A percentile compares a stretch with the other conserved stretches of the same genome.
Evolutionary conservation across 1,284 basidiomycete species (phyloP).

Genomic region (Malassezia globosa): DNA sequence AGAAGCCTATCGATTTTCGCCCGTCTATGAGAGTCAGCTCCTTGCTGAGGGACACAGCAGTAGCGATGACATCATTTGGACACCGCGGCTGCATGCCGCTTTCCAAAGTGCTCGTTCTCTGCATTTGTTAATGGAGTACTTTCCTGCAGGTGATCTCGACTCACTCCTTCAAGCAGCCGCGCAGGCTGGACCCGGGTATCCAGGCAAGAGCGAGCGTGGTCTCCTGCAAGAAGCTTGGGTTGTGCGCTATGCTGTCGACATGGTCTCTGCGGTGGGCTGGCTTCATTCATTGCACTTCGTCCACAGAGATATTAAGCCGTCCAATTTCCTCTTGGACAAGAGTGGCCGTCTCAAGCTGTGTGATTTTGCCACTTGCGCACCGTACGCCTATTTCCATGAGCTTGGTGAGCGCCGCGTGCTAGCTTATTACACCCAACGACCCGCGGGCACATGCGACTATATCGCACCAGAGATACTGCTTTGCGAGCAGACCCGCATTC

Average conservation of each 20-base stretch:
- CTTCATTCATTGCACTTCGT: constrained; percentile 35
- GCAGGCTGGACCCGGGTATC: constrained; percentile 23
- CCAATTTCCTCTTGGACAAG: constrained; percentile 39
- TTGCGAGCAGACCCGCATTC: constrained; percentile 32
- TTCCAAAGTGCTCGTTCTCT: constrained; percentile 39
- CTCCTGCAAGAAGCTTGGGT: constrained; percentile 35
- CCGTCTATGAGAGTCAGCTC: constrained; percentile 31
- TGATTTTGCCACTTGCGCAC: constrained; percentile 44
- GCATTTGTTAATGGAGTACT: constrained; percentile 44
- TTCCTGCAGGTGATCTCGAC: constrained; percentile 42
- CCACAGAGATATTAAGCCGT: constrained; percentile 44
- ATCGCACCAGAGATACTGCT: constrained; percentile 43
- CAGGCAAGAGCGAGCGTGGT: constrained; percentile 26
- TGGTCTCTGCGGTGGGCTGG: constrained; percentile 42
- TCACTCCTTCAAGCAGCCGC: constrained; percentile 35
- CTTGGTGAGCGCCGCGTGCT: constrained; percentile 22
- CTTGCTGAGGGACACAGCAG: constrained; percentile 17
- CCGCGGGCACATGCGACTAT: constrained; percentile 44
- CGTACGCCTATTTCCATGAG: constrained; percentile 29
- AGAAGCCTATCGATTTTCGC: constrained; percentile 33
- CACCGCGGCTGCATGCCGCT: constrained; percentile 35
- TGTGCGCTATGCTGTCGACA: constrained; percentile 34
- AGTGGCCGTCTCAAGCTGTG: constrained; percentile 43
- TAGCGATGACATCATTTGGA: constrained; percentile 12
- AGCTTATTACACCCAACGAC: constrained; percentile 33